Evolutionary conservation across 345 rosid species (phyloP), one percentile per base, ranked within the genome.

Genomic region (Aquilaria malaccensis): DNA sequence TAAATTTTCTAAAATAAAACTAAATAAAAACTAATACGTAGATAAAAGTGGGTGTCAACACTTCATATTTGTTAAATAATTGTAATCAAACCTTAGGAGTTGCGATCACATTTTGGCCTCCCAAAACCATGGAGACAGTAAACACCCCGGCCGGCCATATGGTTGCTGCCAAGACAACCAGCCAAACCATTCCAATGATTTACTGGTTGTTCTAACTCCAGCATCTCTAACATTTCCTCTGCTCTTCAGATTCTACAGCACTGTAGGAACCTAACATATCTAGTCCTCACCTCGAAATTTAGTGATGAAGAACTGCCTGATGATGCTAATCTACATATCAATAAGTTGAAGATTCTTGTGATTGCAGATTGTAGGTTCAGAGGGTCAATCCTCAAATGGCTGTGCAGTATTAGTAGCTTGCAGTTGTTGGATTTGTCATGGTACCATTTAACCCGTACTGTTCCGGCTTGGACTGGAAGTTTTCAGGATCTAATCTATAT

Each of bases 401-500:
- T 64, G 6, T 33, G 51, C 11, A 51, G 51, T 4, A 30, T 14
- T 60, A 46, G 7, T 5, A 7, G 1, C 53, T 55, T 64, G 12
- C 60, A 64, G 14, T 64, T 64, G 46, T 31, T 64, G 67, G 67
- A 64, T 48, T 6, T 64, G 46, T 55, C 55, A 3, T 13, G 13
- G 31, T 55, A 64, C 13, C 53, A n/a, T 29, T 30, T 55, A 53
- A 0, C 2, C 0, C 53, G 67, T 6, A n/a, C 53, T 22, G 33
- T 45, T 55, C 54, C 60, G 5, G 1, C 4, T 11, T 55, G 67
- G 67, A 30, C 55, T 32, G 15, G 33, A 45, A 15, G 9, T 55
- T 75, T 79, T 63, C 53, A 46, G 0, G 30, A 0, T 49, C 77
- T 75, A 7, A 67, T 69, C 13, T 79, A 72, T 61, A 7, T 79